Base-by-base conservation (phyloP, 2,329 filamentous ascomycete species). In the Cladosporium sphaerospermum region DNA sequence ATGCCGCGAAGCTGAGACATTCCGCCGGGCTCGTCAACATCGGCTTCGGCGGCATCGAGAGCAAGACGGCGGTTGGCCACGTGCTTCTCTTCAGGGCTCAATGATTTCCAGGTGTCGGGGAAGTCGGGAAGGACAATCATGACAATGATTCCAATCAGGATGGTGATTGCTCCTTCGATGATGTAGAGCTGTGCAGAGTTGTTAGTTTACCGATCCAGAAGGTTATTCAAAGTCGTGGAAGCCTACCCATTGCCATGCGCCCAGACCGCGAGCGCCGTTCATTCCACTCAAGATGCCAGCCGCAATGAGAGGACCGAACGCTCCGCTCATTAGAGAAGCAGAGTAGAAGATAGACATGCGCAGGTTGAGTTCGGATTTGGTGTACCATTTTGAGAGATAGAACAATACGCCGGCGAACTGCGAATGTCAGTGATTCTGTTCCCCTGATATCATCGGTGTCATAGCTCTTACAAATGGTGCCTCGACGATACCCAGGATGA, bases 271-370 rank as follows among this genome's bases (percentile, higher is more conserved):
- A 0, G 69, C 69, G 2, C 79, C 76, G 55, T 85, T 76, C 74
- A 90, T 78, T 46, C 84, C 80, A n/a, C 73, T 71, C 0, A 80
- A 82, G 52, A 90, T 86, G 6, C 85, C 75, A 3, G 78, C 78
- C 5, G 75, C 77, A 47, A 81, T 78, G 28, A 80, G 68, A 28
- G 74, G 77, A 9, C 75, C 76, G 58, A 80, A 80, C 1, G 77
- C 77, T 39, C 67, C 75, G 48, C 72, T 73, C 23, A 80, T 69
- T n/a, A 78, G 64, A 1, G 71, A 74, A 3, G 76, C 77, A 1
- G 75, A 74, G 62, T 78, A 80, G 52, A 80, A 73, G 43, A 79
- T 72, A 16, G 73, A 73, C 59, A 74, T 78, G 3, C 78, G 72
- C 32, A 77, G 69, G 3, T 73, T 73, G 16, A 80, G 62, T 57